Base-by-base conservation (phyloP, 352 stramenopile species). In the Globisporangium megalacanthum region DNA sequence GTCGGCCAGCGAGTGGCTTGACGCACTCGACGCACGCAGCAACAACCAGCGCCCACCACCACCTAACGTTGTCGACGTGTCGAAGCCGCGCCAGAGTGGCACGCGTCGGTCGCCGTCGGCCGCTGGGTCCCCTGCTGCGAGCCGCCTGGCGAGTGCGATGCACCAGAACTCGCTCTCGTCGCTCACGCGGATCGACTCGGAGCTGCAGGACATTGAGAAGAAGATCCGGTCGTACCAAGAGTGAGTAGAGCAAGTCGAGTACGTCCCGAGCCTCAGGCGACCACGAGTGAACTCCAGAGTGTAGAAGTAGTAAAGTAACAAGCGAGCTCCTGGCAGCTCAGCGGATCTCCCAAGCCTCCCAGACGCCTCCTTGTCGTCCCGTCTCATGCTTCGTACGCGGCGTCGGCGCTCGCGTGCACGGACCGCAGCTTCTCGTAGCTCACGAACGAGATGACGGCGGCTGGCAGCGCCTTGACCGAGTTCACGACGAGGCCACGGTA, bases 401-500 rank as follows among this genome's bases (percentile, higher is more conserved):
- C 17, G n/a, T 84, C 70, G 31, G 49, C 64, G 11, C 50, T 60
- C 19, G 68, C 56, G 35, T 81, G 73, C 53, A 83, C 67, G 54
- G 84, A 72, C 19, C 79, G 76, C 54, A 90, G 68, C 66, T 89
- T 89, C 55, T 94, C 83, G 56, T 89, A 94, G 58, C 68, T 88
- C 33, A 90, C 63, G 61, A 92, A 92, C 46, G 83, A 88, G 53
- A 94, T 86, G 3, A 89, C 61, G 0, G 79, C 81, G 14, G 79
- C 79, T 29, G 83, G 83, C 50, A 92, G 47, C 20, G 78, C 75
- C 59, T 89, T 89, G 49, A 91, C 64, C 5, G 60, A 69, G 65
- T 93, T 93, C 45, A 88, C 75, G 7, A 86, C 61, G n/a, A 93
- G 60, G 20, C 85, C 85, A 13, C 80, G 77, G 45, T 95, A 95